Conservation (phyloP, 352 stramenopile genomes). For the Globisporangium cylindrosporum region DNA sequence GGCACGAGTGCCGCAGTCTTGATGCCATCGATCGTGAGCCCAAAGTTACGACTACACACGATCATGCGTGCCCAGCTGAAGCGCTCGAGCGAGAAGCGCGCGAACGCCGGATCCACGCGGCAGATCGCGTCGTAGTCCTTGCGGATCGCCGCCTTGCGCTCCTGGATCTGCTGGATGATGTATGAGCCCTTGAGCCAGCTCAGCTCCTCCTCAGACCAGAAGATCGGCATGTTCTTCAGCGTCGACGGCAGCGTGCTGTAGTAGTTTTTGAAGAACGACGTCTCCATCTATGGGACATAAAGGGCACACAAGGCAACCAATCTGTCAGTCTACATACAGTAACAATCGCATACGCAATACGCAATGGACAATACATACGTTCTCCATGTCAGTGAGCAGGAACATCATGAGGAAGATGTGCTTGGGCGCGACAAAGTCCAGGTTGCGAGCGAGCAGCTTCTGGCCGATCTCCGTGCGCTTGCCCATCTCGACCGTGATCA, state of each 20-base stretch:
- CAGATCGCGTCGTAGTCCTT: slow-evolving; percentile 98
- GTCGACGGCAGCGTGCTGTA: slow-evolving; percentile 97
- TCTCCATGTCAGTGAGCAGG: slow-evolving; percentile 95
- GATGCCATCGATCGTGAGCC: slow-evolving; percentile 95
- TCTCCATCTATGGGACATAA: slow-evolving; percentile 38
- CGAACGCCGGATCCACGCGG: slow-evolving; percentile 87
- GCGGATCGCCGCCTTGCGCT: slow-evolving; percentile 94
- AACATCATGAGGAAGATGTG: slow-evolving; percentile 99
- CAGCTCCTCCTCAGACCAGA: slow-evolving; percentile 96
- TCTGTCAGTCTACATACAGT: not conserved
- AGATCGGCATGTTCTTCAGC: slow-evolving; percentile 98
- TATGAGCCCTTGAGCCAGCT: slow-evolving; percentile 90
- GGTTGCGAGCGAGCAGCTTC: slow-evolving; percentile 88
- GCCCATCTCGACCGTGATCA: slow-evolving; percentile 99
- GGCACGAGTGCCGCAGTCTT: slow-evolving; percentile 97
- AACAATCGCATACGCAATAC: not conserved
- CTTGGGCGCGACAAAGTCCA: slow-evolving; percentile 98
- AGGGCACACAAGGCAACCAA: not conserved
- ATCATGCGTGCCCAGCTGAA: slow-evolving; percentile 99
- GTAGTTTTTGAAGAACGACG: slow-evolving; percentile 92
- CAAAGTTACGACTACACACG: slow-evolving; percentile 99
- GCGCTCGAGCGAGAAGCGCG: slow-evolving; percentile 92
- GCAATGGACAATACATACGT: slow-evolving; percentile 31
- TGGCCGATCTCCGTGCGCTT: slow-evolving; percentile 95
- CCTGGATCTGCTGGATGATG: slow-evolving; percentile 93